These are phyloP conservation scores for Cyclotella cryptica DNA, from an alignment of 108 stramenopile species.

Conservation along the genomic window DNA sequence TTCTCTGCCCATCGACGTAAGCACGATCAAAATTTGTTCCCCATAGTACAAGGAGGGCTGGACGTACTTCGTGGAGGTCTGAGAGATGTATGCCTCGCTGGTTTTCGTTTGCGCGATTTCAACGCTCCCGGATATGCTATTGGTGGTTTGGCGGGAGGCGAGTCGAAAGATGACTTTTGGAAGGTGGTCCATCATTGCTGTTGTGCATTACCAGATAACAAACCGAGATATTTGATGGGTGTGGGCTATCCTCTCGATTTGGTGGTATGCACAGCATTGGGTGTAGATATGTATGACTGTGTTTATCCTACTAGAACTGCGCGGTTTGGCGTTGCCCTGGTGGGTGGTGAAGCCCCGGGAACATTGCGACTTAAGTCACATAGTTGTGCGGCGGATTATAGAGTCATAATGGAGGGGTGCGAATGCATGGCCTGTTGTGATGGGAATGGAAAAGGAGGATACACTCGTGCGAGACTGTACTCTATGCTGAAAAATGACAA, in stretches of 20 bases:
- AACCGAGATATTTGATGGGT: conserved; percentile 97
- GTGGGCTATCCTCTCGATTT: conserved; percentile 98
- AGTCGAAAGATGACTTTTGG: conserved; percentile 97
- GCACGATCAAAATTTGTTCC: conserved; percentile 88
- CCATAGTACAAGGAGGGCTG: conserved; percentile 98
- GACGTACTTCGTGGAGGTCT: conserved; percentile 90
- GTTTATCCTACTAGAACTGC: conserved; percentile 98
- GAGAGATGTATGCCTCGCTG: conserved; percentile 92
- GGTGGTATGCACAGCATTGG: conserved; percentile 96
- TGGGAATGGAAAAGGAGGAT: conserved; percentile 49
- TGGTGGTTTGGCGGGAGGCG: conserved; percentile 97
- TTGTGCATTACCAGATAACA: conserved; percentile 83
- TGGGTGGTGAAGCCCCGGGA: conserved; percentile 70
- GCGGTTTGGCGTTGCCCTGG: conserved; percentile 94
- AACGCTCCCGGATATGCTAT: conserved; percentile 96
- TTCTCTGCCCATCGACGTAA: conserved; percentile 77
- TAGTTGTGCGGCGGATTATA: conserved; percentile 64
- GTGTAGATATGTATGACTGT: conserved; percentile 99
- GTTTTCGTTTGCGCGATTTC: conserved; percentile 82
- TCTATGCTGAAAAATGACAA: conserved; percentile 82
- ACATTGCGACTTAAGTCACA: conserved; percentile 81
- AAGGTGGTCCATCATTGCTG: conserved; percentile 95
- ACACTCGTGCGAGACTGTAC: conserved; percentile 82
- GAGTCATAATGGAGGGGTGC: conserved; percentile 81
- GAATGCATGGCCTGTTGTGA: conserved; percentile 78